Base-by-base conservation (phyloP, 768 basidiomycete species). In the Clavulina sp. region DNA sequence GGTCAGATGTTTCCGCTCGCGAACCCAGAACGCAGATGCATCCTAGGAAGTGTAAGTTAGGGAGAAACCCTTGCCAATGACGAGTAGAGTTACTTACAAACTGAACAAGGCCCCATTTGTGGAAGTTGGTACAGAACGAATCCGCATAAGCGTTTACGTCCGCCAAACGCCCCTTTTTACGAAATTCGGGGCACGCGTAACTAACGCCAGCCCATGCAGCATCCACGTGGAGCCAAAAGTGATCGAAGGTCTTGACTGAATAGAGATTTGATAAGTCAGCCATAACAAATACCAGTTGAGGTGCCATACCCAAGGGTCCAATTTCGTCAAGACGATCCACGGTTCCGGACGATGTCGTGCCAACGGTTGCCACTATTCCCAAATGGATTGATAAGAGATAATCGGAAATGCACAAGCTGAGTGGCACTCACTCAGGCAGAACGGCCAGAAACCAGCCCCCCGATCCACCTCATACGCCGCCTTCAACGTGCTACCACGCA, bases 101-200 rank as follows among this genome's bases (percentile, higher is more conserved):
- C 56, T 84, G 89, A 2, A 83, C 80, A 5, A 95, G 71, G n/a
- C 91, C 91, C 84, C 86, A 86, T 84, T 87, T 96, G 69, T 95
- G 91, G 64, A 91, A 82, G 62, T 97, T 95, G 5, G 81, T 81
- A 63, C 81, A 85, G 65, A 92, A 80, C 0, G 84, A 88, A 58
- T 84, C 71, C 0, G 78, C 82, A 51, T 77, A 74, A 33, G 70
- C 64, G 64, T 97, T 97, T 58, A 92, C 79, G 2, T 76, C 74
- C 2, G 73, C 65, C 16, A 93, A 69, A 48, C 75, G 72, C 4
- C 80, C 73, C 5, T 62, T 55, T 7, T 73, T 67, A 28, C 88
- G 76, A 56, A 73, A 73, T 62, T 95, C 88, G 0, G 87, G 87
- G 56, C 87, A 84, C 0, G 80, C 72, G 38, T 91, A 71, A 0